These are phyloP conservation scores for Adiantum capillusveneris DNA, from an alignment of 75 land plant species.

Conservation along the genomic window DNA sequence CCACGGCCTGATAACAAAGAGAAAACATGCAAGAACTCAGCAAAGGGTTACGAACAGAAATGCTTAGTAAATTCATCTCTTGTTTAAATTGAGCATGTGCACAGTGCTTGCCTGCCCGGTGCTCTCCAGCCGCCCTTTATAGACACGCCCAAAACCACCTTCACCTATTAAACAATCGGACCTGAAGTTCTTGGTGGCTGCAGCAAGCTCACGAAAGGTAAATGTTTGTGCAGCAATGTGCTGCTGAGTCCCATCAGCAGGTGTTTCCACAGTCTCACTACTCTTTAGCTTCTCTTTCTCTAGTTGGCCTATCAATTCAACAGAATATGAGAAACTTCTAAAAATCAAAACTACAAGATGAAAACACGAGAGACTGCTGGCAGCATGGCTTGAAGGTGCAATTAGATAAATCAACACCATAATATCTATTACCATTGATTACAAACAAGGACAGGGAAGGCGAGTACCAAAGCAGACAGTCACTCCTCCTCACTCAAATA, in stretches of 20 bases:
- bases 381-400: neutral
- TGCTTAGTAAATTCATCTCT: neutral
- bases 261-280: neutral
- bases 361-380: neutral
- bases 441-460: too few species aligned
- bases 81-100: neutral
- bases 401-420: neutral
- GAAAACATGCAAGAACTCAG: neutral
- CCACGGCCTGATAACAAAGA: constrained; percentile 31
- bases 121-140: constrained; percentile 47
- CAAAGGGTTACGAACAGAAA: neutral
- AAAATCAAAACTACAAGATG: neutral
- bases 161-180: constrained; percentile 62
- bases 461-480: too few species aligned
- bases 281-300: neutral
- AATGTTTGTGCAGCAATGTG: constrained; percentile 5
- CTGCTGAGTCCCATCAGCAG: neutral
- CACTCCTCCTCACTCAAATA: too few species aligned
- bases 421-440: neutral
- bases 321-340: neutral
- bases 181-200: constrained; percentile 57
- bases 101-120: constrained; percentile 23
- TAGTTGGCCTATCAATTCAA: neutral
- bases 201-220: constrained; percentile 34
- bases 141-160: constrained; percentile 75